Evolutionary conservation across 345 rosid species (phyloP).

Genomic region (Eucalyptus erythrocorys): DNA sequence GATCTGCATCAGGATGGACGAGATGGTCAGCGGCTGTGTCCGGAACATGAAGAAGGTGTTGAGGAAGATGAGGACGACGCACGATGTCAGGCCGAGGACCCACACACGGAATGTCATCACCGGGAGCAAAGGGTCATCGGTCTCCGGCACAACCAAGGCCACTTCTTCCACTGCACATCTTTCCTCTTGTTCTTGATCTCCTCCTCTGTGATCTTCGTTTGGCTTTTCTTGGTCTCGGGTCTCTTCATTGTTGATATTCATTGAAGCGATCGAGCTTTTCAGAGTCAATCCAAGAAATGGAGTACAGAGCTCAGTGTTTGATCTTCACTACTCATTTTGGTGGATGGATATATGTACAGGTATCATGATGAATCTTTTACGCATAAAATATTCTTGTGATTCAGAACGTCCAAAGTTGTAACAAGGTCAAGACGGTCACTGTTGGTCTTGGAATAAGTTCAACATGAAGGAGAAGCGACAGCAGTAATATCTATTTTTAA

Average conservation of each 20-base stretch:
- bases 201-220: neutral
- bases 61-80: slow-evolving; percentile 64
- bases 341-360: neutral
- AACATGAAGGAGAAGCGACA: neutral
- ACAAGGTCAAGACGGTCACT: neutral
- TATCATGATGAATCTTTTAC: neutral
- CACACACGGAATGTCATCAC: slow-evolving; percentile 92
- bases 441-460: neutral
- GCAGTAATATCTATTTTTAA: neutral
- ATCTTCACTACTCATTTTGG: neutral
- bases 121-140: slow-evolving; percentile 75
- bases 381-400: neutral
- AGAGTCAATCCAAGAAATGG: neutral
- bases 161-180: slow-evolving; percentile 69
- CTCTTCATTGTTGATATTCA: neutral
- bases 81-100: slow-evolving; percentile 61
- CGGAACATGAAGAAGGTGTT: slow-evolving; percentile 97
- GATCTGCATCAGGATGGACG: slow-evolving; percentile 88
- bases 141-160: slow-evolving; percentile 75
- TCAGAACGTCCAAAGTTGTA: neutral
- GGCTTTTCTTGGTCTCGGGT: neutral
- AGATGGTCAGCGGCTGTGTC: slow-evolving; percentile 74
- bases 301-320: neutral
- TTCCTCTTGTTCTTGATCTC: slow-evolving; percentile 18
- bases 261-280: neutral